phyloP scores from a whole-genome alignment of 306 rosid genomes.

The Phaseolus lunatus region DNA sequence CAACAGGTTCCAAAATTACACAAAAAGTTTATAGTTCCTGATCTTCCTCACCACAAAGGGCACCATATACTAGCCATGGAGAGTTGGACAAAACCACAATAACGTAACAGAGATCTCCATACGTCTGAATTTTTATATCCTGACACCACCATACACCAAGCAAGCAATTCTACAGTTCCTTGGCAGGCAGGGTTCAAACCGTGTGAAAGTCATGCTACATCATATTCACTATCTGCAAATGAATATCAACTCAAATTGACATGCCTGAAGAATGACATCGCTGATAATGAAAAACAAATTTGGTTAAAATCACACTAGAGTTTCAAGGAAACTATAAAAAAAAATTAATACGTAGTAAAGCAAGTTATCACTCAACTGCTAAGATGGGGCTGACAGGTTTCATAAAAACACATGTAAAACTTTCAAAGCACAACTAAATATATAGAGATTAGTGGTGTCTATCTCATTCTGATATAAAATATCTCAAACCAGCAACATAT shows the following conservation, averaged over 20 bases:
- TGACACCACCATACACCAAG: neutral
- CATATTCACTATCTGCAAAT: constrained; percentile 37
- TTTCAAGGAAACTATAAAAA: no score
- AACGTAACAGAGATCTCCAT: constrained; percentile 12
- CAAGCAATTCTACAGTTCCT: constrained; percentile 22
- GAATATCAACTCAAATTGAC: constrained; percentile 28
- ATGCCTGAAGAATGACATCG: no score
- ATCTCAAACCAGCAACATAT: constrained; percentile 12
- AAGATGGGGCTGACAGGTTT: neutral
- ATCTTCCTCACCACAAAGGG: constrained; percentile 27
- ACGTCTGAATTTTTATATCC: constrained; percentile 5
- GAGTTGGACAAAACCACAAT: constrained; percentile 28
- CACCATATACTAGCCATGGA: neutral
- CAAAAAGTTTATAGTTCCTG: constrained; percentile 18
- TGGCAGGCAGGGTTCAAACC: constrained; percentile 33
- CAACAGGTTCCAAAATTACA: constrained; percentile 21
- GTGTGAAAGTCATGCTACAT: constrained; percentile 19
- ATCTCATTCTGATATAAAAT: neutral
- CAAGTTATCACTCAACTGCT: constrained; percentile 8
- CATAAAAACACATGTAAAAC: neutral
- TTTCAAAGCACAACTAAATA: neutral
- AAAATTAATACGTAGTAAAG: neutral
- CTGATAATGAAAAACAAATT: no score
- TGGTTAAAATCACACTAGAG: neutral
- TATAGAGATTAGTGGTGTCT: neutral